phyloP scores from a whole-genome alignment of 305 asterid species.

The Solanum aculeatissimum region DNA sequence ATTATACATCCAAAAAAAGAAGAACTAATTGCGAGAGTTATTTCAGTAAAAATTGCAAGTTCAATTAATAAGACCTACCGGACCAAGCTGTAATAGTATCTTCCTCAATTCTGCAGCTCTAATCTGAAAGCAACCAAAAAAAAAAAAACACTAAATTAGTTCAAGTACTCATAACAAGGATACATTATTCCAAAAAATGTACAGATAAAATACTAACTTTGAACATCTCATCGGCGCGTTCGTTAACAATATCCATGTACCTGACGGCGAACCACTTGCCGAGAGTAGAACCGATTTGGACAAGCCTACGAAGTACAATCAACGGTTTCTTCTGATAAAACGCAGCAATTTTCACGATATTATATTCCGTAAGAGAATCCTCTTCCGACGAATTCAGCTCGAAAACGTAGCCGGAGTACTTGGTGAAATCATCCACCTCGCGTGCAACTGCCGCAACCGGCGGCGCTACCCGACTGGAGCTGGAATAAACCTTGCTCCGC shows the following conservation, averaged over 20 bases:
- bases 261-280: constrained; percentile 95
- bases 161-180: not conserved
- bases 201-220: constrained; percentile 27
- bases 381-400: constrained; percentile 65
- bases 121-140: constrained; percentile 29
- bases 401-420: constrained; percentile 75
- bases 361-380: constrained; percentile 61
- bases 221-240: constrained; percentile 71
- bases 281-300: constrained; percentile 64
- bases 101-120: constrained; percentile 87
- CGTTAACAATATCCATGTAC: constrained; percentile 49
- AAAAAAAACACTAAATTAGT: not conserved
- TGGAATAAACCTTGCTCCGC: constrained; percentile 8
- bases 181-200: not conserved
- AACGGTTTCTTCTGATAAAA: constrained; percentile 72
- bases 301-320: constrained; percentile 60
- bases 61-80: constrained; percentile 31
- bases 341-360: constrained; percentile 34
- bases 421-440: constrained; percentile 64
- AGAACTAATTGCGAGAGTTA: not conserved
- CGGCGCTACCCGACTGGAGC: constrained; percentile 9
- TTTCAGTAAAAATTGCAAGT: not conserved
- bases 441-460: constrained; percentile 16
- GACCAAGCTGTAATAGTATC: constrained; percentile 83
- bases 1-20: not conserved